A percentile compares a stretch with the other conserved stretches of the same genome.
These are phyloP conservation scores for Petunia hybrid DNA, from an alignment of 305 asterid species.

Conservation along the genomic window DNA sequence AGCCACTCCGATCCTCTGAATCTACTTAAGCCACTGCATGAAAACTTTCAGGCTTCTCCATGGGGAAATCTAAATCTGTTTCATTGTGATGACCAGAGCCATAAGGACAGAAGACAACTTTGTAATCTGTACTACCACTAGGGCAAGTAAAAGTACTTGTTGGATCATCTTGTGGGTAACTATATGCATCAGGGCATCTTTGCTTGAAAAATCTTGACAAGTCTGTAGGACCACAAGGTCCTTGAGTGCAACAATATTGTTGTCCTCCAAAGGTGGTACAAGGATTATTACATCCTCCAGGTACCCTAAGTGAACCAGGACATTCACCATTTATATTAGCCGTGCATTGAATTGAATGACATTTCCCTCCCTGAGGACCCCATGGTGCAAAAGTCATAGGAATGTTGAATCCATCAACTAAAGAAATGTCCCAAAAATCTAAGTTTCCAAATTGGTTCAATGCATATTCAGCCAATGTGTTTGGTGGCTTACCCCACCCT, in stretches of 20 bases:
- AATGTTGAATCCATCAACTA: conserved; percentile 56
- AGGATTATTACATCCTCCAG: conserved; percentile 54
- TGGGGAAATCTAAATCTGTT: no score
- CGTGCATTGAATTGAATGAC: conserved; percentile 37
- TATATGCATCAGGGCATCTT: conserved; percentile 22
- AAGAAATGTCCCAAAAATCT: conserved; percentile 56
- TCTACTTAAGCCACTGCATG: no score
- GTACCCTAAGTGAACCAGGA: conserved; percentile 23
- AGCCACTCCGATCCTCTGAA: no score
- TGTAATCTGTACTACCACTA: conserved; percentile 35
- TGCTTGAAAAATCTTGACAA: no score
- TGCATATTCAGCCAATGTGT: conserved; percentile 54
- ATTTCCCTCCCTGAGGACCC: background rate
- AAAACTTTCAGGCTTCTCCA: no score
- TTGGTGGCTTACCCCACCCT: conserved; percentile 48
- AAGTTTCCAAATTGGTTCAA: conserved; percentile 45
- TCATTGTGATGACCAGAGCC: no score
- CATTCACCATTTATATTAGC: conserved; percentile 32
- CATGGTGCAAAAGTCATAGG: conserved; percentile 45
- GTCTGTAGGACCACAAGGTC: no score
- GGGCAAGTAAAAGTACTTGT: conserved; percentile 35
- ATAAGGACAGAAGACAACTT: conserved; percentile 38
- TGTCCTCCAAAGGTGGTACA: conserved; percentile 39
- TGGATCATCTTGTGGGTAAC: conserved; percentile 33
- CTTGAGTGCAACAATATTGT: no score